phyloP scores from a whole-genome alignment of 2,329 filamentous ascomycete species.

The Pseudocercospora fuligena region DNA sequence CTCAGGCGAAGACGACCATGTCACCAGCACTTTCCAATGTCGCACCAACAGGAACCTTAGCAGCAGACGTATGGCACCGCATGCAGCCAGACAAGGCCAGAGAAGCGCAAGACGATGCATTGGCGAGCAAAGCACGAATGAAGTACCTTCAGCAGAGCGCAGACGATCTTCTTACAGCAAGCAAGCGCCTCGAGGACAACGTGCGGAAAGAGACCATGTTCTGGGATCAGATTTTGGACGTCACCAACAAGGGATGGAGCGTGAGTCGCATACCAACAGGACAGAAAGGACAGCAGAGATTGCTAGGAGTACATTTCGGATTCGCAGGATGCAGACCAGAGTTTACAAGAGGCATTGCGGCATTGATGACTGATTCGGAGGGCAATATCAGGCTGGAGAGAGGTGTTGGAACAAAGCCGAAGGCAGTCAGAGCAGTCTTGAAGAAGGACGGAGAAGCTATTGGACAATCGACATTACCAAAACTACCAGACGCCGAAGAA shows the following conservation, averaged over 20 bases:
- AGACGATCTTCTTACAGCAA: slow-evolving; percentile 73
- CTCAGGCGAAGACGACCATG: slow-evolving; percentile 70
- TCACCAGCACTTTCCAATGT: slow-evolving; percentile 70
- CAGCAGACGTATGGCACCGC: slow-evolving; percentile 63
- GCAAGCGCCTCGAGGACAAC: slow-evolving; percentile 74
- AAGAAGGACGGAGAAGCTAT: slow-evolving; percentile 61
- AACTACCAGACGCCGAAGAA: slow-evolving; percentile 52
- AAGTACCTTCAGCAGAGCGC: slow-evolving; percentile 76
- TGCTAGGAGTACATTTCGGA: slow-evolving; percentile 84
- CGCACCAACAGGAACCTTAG: slow-evolving; percentile 73
- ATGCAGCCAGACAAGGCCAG: slow-evolving; percentile 61
- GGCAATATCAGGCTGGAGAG: slow-evolving; percentile 77
- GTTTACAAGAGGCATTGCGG: slow-evolving; percentile 76
- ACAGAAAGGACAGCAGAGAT: slow-evolving; percentile 38
- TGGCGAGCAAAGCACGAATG: slow-evolving; percentile 74
- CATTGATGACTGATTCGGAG: slow-evolving; percentile 73
- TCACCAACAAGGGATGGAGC: slow-evolving; percentile 85
- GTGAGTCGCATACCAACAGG: slow-evolving; percentile 68
- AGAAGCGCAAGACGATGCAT: slow-evolving; percentile 45
- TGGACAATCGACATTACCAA: slow-evolving; percentile 56
- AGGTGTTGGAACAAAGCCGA: slow-evolving; percentile 60
- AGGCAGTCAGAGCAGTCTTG: slow-evolving; percentile 70
- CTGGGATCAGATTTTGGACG: slow-evolving; percentile 82
- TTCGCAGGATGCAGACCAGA: slow-evolving; percentile 72
- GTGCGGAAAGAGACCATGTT: slow-evolving; percentile 81